Base-by-base conservation (phyloP, 768 basidiomycete genomes). In the Leccinum arenicola region DNA sequence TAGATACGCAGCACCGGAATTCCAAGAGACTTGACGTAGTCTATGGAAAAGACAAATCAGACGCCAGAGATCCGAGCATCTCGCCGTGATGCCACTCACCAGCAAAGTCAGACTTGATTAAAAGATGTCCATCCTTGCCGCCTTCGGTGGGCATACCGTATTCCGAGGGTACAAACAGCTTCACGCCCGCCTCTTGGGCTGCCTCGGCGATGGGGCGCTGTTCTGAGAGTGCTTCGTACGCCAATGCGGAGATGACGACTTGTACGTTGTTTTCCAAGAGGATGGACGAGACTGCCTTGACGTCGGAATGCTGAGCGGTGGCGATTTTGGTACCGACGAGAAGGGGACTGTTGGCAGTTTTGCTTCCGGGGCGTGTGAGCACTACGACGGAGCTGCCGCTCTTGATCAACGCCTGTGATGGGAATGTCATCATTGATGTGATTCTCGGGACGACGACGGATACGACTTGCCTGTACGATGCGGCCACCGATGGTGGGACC, bases 161-260 rank as follows among this genome's bases (percentile, higher is more conserved):
- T 57, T 77, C 77, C 21, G 70, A 72, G 10, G 75, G 71, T n/a
- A 75, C 75, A 51, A 78, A 76, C 52, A 78, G 38, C 61, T 74
- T 73, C 14, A 78, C 74, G 1, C 66, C 70, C 0, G 75, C 76
- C 38, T 63, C 65, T 55, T 74, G 74, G 25, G 77, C 73, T 11
- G 76, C 77, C 4, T 73, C 70, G n/a, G 70, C 75, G 33, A 77
- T 57, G 1, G 61, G 47, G 23, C 61, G 62, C 52, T 76, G 74
- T 11, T 61, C 62, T 3, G 48, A 36, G 14, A 71, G 61, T 6
- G 66, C 75, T 6, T 63, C 67, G 5, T 64, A 68, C 15, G 71
- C 69, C 36, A 77, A 35, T 7, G 74, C 70, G 14, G 74, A 77
- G 33, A 76, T 47, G 38, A 76, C 61, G 14, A 77, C 75, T 40